Evolutionary conservation across 495 filamentous ascomycete genomes (phyloP), one percentile per base, ranked within the genome.

Genomic region (Aspergillus hancockii): DNA sequence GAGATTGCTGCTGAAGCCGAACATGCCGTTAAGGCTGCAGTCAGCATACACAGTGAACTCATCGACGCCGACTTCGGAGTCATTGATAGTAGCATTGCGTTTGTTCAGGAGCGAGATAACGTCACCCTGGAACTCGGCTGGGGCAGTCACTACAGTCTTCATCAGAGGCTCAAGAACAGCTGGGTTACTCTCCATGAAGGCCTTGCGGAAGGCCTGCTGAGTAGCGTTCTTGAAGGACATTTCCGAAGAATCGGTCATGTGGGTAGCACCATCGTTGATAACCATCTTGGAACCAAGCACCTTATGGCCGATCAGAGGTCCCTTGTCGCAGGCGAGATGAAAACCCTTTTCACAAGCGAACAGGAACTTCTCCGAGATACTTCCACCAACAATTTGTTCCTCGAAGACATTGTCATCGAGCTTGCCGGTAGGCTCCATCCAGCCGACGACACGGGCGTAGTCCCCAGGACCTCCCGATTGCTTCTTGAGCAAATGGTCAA

Each of bases 161-260:
- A 99, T 99, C 56, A 99, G 75, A 22, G 95, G 95, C 75, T 99
- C 95, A 10, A 99, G 84, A 14, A 99, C 85, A 59, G 87, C 76
- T 7, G 93, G 92, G 56, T 84, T 79, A 9, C 86, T 92, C 8
- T 87, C 83, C 49, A 79, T 77, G 80, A 99, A 99, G 13, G 91
- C 89, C 79, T 97, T 97, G 63, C 90, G 88, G 88, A 98, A 98
- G 13, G 95, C 95, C 79, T 97, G 91, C 78, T 95, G 90, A 30
- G 94, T 96, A 25, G 95, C 92, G 58, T 85, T 91, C 74, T 91
- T 96, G 88, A 99, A 99, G n/a, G 95, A 86, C 84, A 91, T 93
- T 83, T 99, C 95, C 43, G 90, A 93, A 4, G 94, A 98, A 77
- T 99, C 95, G 16, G 94, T 98, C 78, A 96, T 92, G 81, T 99